Conservation (phyloP, 2,329 filamentous ascomycete species). For the Cladosporium halotolerans region DNA sequence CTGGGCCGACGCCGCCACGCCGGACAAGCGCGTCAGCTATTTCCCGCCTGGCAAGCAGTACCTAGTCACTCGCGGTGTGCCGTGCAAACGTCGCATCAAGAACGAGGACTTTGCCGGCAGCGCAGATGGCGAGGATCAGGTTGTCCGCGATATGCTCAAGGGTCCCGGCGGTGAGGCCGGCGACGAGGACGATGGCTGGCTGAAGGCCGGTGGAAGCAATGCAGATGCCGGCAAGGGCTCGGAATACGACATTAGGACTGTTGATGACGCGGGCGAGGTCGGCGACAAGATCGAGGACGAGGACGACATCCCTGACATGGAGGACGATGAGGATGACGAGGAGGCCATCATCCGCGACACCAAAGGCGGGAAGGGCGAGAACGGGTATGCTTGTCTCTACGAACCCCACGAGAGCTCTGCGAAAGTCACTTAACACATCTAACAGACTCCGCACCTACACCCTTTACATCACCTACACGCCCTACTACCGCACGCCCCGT, state of each 20-base stretch:
- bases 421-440: conserved; percentile 23
- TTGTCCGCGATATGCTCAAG: conserved; percentile 71
- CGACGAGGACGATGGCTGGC: conserved; percentile 76
- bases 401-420: not conserved
- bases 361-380: conserved; percentile 42
- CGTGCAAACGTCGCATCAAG: conserved; percentile 75
- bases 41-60: conserved; percentile 90
- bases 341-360: conserved; percentile 90
- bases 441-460: conserved; percentile 76
- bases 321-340: conserved; percentile 88
- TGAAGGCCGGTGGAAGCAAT: conserved; percentile 77
- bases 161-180: conserved; percentile 40
- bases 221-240: conserved; percentile 31
- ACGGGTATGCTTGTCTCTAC: conserved; percentile 44
- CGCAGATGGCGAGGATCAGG: conserved; percentile 75
- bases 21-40: conserved; percentile 69
- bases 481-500: conserved; percentile 92
- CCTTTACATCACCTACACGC: conserved; percentile 95
- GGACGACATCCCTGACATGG: conserved; percentile 94
- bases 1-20: conserved; percentile 84
- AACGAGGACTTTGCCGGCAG: conserved; percentile 91
- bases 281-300: conserved; percentile 68
- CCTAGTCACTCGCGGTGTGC: conserved; percentile 87
- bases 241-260: conserved; percentile 75
- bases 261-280: conserved; percentile 83